A percentile compares a stretch with the other conserved stretches of the same genome.
Conservation (phyloP, 2,329 filamentous ascomycete species). For the Herpotrichia juniperi region DNA sequence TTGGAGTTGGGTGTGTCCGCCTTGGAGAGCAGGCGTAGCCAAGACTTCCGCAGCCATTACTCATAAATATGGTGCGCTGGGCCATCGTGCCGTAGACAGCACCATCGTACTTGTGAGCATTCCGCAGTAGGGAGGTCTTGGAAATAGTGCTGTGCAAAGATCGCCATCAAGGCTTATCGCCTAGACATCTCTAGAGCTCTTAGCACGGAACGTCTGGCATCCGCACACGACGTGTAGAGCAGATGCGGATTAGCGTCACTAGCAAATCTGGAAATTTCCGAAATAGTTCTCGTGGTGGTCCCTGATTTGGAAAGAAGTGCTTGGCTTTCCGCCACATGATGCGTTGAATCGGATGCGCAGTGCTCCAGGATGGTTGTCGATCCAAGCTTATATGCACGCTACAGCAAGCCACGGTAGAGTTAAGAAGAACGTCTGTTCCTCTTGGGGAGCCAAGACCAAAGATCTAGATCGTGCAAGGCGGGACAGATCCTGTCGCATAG, state of each 20-base stretch:
- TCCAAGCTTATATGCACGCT: too few relatives aligned
- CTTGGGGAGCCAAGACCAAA: too few relatives aligned
- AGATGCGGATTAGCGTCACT: neutral
- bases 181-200: constrained; percentile 31
- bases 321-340: neutral
- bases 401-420: too few relatives aligned
- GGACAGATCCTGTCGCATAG: too few relatives aligned
- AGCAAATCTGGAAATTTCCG: neutral
- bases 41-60: neutral
- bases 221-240: constrained; percentile 11
- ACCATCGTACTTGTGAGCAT: neutral
- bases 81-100: neutral
- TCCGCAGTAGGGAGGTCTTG: neutral
- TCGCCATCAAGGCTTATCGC: constrained; percentile 34
- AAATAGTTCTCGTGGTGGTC: neutral
- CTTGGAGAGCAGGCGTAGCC: neutral
- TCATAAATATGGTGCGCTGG: neutral
- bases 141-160: constrained; percentile 12
- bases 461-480: too few relatives aligned
- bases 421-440: too few relatives aligned
- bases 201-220: constrained; percentile 25
- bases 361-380: too few relatives aligned
- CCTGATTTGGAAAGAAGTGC: neutral
- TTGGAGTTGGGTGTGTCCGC: too few relatives aligned
- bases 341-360: too few relatives aligned